phyloP scores from a whole-genome alignment of 768 basidiomycete genomes.

The Daedalea quercina region DNA sequence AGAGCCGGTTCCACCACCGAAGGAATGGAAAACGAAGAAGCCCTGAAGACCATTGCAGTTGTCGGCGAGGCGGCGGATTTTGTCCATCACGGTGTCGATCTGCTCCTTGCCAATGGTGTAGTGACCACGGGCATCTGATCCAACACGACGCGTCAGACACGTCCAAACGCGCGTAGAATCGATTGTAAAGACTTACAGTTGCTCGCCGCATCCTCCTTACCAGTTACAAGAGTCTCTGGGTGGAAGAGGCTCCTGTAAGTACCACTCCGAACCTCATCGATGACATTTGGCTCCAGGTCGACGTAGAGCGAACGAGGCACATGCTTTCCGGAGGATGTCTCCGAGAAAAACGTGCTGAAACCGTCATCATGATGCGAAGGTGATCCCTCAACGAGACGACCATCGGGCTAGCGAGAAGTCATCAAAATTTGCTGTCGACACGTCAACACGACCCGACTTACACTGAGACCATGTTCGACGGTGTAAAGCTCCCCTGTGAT shows the following conservation, averaged over 20 bases:
- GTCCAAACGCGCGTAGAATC: not conserved
- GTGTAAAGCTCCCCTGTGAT: slow-evolving; percentile 94
- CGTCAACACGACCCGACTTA: slow-evolving; percentile 36
- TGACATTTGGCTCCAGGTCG: slow-evolving; percentile 94
- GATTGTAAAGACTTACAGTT: slow-evolving; percentile 61
- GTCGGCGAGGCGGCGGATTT: slow-evolving; percentile 92
- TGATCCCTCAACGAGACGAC: slow-evolving; percentile 77
- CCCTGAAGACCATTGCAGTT: slow-evolving; percentile 98
- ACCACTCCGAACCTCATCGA: slow-evolving; percentile 95
- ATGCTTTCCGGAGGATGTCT: slow-evolving; percentile 93
- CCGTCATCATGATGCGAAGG: slow-evolving; percentile 77
- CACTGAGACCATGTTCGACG: slow-evolving; percentile 95
- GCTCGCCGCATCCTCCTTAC: slow-evolving; percentile 99
- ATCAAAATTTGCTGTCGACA: slow-evolving; percentile 8
- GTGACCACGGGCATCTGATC: slow-evolving; percentile 91
- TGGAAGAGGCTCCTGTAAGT: slow-evolving; percentile 97
- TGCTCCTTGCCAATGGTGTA: slow-evolving; percentile 99
- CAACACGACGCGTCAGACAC: not conserved
- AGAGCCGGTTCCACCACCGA: slow-evolving; percentile 98
- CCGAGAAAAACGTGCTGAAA: slow-evolving; percentile 99
- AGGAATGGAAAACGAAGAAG: slow-evolving; percentile 99
- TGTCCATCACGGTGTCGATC: slow-evolving; percentile 96
- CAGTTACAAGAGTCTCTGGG: slow-evolving; percentile 96
- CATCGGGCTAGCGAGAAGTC: slow-evolving; percentile 71
- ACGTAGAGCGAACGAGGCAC: slow-evolving; percentile 97